Conservation (phyloP, 306 rosid species). For the Albizia julibrissin region DNA sequence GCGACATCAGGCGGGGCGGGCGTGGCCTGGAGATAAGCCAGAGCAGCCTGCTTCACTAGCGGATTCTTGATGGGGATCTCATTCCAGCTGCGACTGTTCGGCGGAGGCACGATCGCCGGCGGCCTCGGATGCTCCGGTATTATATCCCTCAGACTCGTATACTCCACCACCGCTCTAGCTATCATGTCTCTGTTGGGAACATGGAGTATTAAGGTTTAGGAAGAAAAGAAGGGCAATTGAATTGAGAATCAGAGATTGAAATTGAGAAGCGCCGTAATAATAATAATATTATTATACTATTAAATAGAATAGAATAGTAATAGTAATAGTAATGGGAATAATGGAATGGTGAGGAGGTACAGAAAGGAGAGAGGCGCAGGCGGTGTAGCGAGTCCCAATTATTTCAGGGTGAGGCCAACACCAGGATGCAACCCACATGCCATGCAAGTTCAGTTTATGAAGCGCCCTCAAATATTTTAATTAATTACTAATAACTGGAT, state of each 20-base stretch:
- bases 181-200: slow-evolving; percentile 44
- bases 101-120: slow-evolving; percentile 26
- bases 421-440: background rate
- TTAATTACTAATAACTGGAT: no score
- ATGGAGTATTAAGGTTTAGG: slow-evolving; percentile 9
- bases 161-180: slow-evolving; percentile 28
- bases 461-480: no score
- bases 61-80: slow-evolving; percentile 67
- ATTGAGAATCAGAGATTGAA: slow-evolving; percentile 4
- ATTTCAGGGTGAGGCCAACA: background rate
- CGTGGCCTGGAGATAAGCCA: slow-evolving; percentile 70
- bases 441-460: background rate
- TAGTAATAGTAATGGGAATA: no score
- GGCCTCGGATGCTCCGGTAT: slow-evolving; percentile 31
- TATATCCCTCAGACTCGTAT: slow-evolving; percentile 66
- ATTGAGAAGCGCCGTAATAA: background rate
- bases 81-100: slow-evolving; percentile 43
- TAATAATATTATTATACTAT: no score
- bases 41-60: slow-evolving; percentile 70
- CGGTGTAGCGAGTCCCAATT: no score
- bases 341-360: background rate
- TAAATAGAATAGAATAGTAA: no score
- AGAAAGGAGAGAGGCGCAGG: background rate
- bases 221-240: slow-evolving; percentile 31
- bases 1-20: slow-evolving; percentile 29